Percentiles rank a stretch among this genome's conserved stretches.
These are phyloP conservation scores for Conticribra weissflogii DNA, from an alignment of 108 stramenopile species.

Conservation along the genomic window DNA sequence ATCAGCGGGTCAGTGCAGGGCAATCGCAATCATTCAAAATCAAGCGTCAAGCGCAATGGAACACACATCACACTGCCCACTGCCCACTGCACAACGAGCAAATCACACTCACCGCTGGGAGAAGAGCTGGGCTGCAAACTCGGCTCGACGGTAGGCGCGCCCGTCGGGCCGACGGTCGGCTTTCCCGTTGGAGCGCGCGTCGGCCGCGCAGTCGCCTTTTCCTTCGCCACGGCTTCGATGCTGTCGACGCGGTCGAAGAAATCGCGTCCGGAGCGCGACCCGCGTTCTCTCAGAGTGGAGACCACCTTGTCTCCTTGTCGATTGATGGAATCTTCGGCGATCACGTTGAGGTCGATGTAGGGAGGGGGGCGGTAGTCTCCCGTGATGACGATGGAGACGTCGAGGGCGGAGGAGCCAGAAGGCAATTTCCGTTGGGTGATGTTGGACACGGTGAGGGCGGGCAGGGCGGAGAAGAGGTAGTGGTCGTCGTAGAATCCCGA, in stretches of 20 bases:
- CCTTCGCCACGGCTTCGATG: slow-evolving; percentile 15
- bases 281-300: slow-evolving; percentile 16
- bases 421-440: slow-evolving; percentile 19
- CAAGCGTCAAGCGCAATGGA: too few species aligned
- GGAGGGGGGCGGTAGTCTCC: slow-evolving; percentile 37
- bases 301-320: slow-evolving; percentile 16
- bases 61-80: background rate
- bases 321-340: slow-evolving; percentile 38
- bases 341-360: slow-evolving; percentile 23
- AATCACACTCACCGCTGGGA: slow-evolving; percentile 25
- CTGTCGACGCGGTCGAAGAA: slow-evolving; percentile 26
- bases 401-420: slow-evolving; percentile 27
- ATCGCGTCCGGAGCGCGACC: slow-evolving; percentile 6
- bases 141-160: slow-evolving; percentile 18
- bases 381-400: slow-evolving; percentile 31
- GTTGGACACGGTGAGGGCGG: slow-evolving; percentile 14
- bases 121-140: slow-evolving; percentile 12
- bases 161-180: slow-evolving; percentile 17
- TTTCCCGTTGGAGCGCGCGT: slow-evolving; percentile 22
- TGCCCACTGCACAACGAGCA: background rate
- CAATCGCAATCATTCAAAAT: too few species aligned
- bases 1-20: too few species aligned
- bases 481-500: too few species aligned
- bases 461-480: background rate
- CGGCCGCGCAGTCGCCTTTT: slow-evolving; percentile 14